These are phyloP conservation scores for Eucalyptus decipiens DNA, from an alignment of 345 rosid species.

Conservation along the genomic window DNA sequence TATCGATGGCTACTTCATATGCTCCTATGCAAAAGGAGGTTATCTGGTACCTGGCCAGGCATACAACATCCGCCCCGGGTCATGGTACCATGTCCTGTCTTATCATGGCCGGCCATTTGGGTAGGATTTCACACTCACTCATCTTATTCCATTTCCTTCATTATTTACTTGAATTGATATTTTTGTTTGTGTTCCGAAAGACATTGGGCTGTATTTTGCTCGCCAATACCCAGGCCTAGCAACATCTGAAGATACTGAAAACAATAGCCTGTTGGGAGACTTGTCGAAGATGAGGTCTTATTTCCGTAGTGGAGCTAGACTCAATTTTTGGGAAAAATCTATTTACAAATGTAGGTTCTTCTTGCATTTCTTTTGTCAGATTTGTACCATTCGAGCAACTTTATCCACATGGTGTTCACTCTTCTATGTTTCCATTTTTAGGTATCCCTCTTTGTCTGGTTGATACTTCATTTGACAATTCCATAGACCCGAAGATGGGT, in stretches of 20 bases:
- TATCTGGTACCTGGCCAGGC: background rate
- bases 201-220: background rate
- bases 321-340: background rate
- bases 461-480: background rate
- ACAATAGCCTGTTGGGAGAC: background rate
- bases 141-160: background rate
- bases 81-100: background rate
- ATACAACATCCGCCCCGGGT: background rate
- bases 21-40: background rate
- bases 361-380: background rate
- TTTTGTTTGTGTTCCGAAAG: background rate
- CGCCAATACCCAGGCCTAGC: background rate
- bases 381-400: background rate
- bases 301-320: background rate
- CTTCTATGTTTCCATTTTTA: background rate
- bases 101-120: background rate
- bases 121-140: background rate
- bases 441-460: background rate
- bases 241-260: background rate
- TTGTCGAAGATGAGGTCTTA: background rate
- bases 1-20: background rate
- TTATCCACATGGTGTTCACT: background rate
- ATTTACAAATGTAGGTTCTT: background rate
- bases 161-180: background rate
- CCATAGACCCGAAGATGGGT: background rate